Conservation (phyloP, 2,329 filamentous ascomycete species). For the Xylaria sp. region DNA sequence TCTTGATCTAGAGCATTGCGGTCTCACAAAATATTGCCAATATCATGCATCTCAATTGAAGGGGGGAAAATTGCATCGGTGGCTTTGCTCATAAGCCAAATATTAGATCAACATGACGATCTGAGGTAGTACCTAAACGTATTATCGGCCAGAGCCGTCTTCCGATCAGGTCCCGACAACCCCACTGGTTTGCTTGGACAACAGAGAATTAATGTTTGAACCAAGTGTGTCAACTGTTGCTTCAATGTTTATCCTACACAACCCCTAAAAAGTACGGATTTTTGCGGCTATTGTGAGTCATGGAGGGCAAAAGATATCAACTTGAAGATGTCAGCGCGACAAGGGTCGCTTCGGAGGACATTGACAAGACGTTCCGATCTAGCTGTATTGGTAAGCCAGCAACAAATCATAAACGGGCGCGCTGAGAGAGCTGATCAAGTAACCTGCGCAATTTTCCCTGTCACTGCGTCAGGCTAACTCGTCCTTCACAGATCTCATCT, state of each 20-base stretch:
- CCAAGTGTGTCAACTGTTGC: slow-evolving; percentile 5
- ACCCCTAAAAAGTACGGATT: neutral
- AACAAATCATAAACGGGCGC: neutral
- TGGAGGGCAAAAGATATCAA: slow-evolving; percentile 64
- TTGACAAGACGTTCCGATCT: slow-evolving; percentile 71
- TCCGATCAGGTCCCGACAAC: slow-evolving; percentile 47
- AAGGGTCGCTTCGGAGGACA: slow-evolving; percentile 62
- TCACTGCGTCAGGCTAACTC: slow-evolving; percentile 34
- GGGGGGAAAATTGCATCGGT: neutral
- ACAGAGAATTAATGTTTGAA: slow-evolving; percentile 15
- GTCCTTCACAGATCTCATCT: slow-evolving; percentile 65
- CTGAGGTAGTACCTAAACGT: neutral
- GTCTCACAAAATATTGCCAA: neutral
- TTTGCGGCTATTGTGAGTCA: slow-evolving; percentile 35
- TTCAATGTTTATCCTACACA: slow-evolving; percentile 1
- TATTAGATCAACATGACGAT: slow-evolving; percentile 15
- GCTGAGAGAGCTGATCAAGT: slow-evolving; percentile 11
- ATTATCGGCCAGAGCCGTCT: slow-evolving; percentile 42
- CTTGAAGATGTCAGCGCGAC: slow-evolving; percentile 65
- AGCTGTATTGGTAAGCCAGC: slow-evolving; percentile 67
- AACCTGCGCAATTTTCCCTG: slow-evolving; percentile 2
- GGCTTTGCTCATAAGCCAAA: neutral
- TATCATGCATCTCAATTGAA: neutral
- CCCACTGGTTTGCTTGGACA: slow-evolving; percentile 28
- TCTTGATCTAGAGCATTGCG: neutral